Conservation (phyloP, 768 basidiomycete genomes). For the Auricularia sp. region DNA sequence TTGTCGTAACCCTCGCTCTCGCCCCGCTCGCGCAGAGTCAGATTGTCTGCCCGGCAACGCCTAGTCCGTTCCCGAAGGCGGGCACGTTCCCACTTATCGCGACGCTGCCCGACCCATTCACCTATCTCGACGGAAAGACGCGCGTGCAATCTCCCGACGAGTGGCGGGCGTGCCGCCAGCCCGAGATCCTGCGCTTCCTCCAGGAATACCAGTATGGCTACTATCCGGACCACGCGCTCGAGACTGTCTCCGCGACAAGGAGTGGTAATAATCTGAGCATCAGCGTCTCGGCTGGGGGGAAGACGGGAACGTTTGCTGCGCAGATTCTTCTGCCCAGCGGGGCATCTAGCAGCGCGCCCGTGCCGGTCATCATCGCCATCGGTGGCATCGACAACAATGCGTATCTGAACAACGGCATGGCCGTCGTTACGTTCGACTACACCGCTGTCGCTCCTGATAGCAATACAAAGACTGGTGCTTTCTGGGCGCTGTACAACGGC, state of each 20-base stretch:
- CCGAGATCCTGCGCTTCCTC: constrained; percentile 1
- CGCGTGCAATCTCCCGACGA: constrained; percentile 1
- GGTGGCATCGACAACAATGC: constrained; percentile 3
- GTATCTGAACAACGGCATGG: constrained; percentile 1
- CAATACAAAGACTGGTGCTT: not conserved
- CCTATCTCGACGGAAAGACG: not conserved
- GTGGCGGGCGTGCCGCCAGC: constrained; percentile 2
- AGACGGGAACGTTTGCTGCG: not conserved
- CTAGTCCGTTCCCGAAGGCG: not conserved
- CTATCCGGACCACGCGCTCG: constrained; percentile 2
- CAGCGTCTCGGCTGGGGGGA: not conserved
- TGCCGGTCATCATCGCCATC: constrained; percentile 1
- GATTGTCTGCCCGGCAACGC: not conserved
- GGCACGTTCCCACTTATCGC: not conserved
- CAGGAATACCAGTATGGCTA: constrained; percentile 5
- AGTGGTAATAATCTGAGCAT: not conserved
- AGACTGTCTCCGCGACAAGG: not conserved
- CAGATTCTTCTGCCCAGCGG: not conserved
- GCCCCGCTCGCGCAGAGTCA: not conserved
- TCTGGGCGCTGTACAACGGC: constrained; percentile 3
- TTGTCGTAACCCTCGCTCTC: not conserved
- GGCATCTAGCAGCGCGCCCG: not conserved
- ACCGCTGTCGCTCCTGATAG: constrained; percentile 1
- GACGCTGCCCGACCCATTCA: not conserved
- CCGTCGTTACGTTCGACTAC: constrained; percentile 1